These are phyloP conservation scores for Tolypocladium tropicale DNA, from an alignment of 2,329 filamentous ascomycete genomes.

Conservation along the genomic window DNA sequence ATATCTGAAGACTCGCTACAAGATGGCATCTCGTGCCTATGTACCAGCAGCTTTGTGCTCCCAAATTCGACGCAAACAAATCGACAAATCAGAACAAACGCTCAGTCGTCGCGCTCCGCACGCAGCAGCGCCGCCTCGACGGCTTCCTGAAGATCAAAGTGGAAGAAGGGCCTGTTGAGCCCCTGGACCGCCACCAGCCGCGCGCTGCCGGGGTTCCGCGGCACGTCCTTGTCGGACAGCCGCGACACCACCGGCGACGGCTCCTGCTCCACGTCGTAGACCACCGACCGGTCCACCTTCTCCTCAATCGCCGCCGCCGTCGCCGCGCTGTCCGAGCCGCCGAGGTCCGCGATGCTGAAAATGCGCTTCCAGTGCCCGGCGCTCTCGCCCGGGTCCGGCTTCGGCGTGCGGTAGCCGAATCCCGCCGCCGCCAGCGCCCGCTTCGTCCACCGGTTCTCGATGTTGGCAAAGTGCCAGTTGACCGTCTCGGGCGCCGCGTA, in stretches of 20 bases:
- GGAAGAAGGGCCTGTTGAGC: conserved; percentile 41
- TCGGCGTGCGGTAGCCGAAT: conserved; percentile 33
- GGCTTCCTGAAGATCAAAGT: conserved; percentile 39
- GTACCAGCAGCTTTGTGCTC: neutral
- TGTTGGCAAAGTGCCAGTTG: conserved; percentile 41
- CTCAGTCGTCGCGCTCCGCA: conserved; percentile 13
- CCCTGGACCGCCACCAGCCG: conserved; percentile 29
- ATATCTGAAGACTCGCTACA: neutral
- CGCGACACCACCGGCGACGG: conserved; percentile 11
- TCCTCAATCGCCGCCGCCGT: conserved; percentile 51
- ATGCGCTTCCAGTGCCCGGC: conserved; percentile 55
- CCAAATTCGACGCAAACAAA: neutral
- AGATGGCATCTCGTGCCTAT: neutral
- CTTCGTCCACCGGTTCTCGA: conserved; percentile 45
- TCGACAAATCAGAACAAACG: too few relatives aligned
- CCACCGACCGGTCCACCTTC: conserved; percentile 19
- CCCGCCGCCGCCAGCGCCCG: conserved; percentile 43
- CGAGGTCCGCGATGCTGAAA: conserved; percentile 84
- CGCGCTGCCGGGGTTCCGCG: conserved; percentile 15
- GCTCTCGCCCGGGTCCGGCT: conserved; percentile 8
- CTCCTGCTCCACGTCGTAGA: conserved; percentile 18
- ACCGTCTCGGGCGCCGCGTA: conserved; percentile 35
- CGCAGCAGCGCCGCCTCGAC: conserved; percentile 32
- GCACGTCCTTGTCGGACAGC: conserved; percentile 16
- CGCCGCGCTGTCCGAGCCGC: conserved; percentile 55